Percentiles rank a stretch among this genome's conserved stretches.
These are phyloP conservation scores for Sporothrix sp. DNA, from an alignment of 2,329 filamentous ascomycete genomes.

Conservation along the genomic window DNA sequence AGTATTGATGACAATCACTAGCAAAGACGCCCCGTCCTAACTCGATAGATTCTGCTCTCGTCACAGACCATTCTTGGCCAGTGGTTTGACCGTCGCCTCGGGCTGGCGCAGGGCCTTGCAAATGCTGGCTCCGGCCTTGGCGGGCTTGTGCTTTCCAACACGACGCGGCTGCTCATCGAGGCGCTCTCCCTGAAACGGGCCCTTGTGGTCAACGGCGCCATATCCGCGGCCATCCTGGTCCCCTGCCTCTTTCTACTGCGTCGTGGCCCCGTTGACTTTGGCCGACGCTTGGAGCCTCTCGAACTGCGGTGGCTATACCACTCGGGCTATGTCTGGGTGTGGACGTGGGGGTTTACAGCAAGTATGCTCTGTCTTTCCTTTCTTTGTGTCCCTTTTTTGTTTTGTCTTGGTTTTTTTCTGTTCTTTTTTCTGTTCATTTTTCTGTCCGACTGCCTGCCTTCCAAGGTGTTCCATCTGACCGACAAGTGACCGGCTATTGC, in stretches of 20 bases:
- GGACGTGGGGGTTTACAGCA: constrained; percentile 5
- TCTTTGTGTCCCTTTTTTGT: neutral
- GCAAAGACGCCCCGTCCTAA: too few species aligned
- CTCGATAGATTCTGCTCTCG: constrained; percentile 1
- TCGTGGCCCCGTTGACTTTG: neutral
- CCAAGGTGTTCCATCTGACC: too few species aligned
- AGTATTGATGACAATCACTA: too few species aligned
- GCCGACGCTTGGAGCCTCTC: neutral
- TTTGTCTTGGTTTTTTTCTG: neutral
- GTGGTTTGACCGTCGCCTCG: constrained; percentile 10
- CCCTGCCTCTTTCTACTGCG: constrained; percentile 1
- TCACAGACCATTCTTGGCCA: constrained; percentile 1
- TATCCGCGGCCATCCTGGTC: constrained; percentile 4
- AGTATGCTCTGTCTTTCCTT: neutral
- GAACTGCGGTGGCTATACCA: constrained; percentile 4
- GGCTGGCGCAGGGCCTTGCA: constrained; percentile 5
- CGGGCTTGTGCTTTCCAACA: constrained; percentile 9
- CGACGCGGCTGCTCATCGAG: constrained; percentile 9
- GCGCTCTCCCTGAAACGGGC: neutral
- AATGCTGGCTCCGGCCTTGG: constrained; percentile 11
- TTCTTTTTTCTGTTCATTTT: neutral
- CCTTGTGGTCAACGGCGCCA: constrained; percentile 6
- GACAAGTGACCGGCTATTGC: constrained; percentile 11
- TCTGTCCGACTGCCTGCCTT: neutral
- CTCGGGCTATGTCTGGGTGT: constrained; percentile 3